These are phyloP conservation scores for Cladorrhinum sp. DNA, from an alignment of 2,329 filamentous ascomycete species.

Conservation along the genomic window DNA sequence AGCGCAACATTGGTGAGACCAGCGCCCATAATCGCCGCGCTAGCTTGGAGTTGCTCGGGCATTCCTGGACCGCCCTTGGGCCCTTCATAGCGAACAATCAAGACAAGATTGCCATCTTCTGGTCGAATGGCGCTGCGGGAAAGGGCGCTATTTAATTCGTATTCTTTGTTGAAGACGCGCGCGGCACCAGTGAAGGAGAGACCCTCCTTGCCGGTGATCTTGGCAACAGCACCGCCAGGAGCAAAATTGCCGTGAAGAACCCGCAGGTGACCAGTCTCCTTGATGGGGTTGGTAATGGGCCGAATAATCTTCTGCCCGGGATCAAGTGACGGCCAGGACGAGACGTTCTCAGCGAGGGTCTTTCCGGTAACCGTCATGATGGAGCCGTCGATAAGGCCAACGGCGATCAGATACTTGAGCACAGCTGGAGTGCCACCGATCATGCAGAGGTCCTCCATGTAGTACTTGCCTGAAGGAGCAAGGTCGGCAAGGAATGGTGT, in stretches of 20 bases:
- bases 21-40: conserved; percentile 88
- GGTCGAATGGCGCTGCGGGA: conserved; percentile 52
- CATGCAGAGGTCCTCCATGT: conserved; percentile 80
- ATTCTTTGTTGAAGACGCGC: conserved; percentile 82
- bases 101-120: conserved; percentile 71
- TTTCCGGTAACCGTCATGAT: conserved; percentile 82
- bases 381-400: conserved; percentile 69
- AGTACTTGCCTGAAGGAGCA: conserved; percentile 77
- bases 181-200: conserved; percentile 76
- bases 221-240: conserved; percentile 85
- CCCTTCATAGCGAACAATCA: conserved; percentile 90
- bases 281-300: conserved; percentile 69
- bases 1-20: conserved; percentile 83
- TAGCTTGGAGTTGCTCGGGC: conserved; percentile 90
- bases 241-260: conserved; percentile 85
- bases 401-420: conserved; percentile 78
- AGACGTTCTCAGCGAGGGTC: conserved; percentile 78
- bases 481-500: conserved; percentile 85
- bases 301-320: conserved; percentile 81
- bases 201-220: conserved; percentile 95
- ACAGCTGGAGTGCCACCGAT: conserved; percentile 84
- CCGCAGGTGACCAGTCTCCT: conserved; percentile 80
- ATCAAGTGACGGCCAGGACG: conserved; percentile 70
- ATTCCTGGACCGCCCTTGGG: conserved; percentile 92
- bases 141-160: conserved; percentile 71